These are phyloP conservation scores for Leccinellum rugosiceps DNA, from an alignment of 768 basidiomycete species.

Conservation along the genomic window DNA sequence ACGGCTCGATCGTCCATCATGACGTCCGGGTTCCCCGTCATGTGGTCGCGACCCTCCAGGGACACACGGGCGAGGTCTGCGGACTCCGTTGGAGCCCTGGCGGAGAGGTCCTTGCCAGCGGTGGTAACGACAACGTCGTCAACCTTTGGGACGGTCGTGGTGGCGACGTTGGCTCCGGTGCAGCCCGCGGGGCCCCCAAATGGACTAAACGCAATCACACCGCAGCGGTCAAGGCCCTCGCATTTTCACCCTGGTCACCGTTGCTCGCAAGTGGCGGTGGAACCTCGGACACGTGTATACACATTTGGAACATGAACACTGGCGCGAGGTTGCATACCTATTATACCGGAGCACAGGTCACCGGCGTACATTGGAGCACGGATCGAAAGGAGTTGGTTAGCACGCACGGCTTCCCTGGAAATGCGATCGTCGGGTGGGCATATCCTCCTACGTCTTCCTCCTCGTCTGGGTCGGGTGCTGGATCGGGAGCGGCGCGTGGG, in stretches of 20 bases:
- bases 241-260: conserved; percentile 96
- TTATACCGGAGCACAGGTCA: conserved; percentile 87
- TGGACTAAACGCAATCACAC: conserved; percentile 93
- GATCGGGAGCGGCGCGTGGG: conserved; percentile 25
- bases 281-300: conserved; percentile 87
- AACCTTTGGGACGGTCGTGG: conserved; percentile 94
- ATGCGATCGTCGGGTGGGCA: conserved; percentile 74
- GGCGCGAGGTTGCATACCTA: conserved; percentile 88
- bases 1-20: conserved; percentile 95
- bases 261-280: conserved; percentile 93
- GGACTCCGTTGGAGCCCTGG: conserved; percentile 87
- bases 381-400: conserved; percentile 87
- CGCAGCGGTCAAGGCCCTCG: conserved; percentile 85
- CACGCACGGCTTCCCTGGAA: conserved; percentile 93
- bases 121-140: conserved; percentile 97
- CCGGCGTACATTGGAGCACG: conserved; percentile 83
- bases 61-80: conserved; percentile 92
- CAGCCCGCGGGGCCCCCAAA: conserved; percentile 61
- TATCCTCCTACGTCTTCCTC: conserved; percentile 54
- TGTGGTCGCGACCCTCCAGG: conserved; percentile 85
- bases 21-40: conserved; percentile 88
- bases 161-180: conserved; percentile 44
- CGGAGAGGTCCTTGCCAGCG: conserved; percentile 88
- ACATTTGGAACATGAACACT: conserved; percentile 90
- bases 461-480: conserved; percentile 57